Percentiles rank a stretch among this genome's conserved stretches.
Evolutionary conservation across 805 yeast species (phyloP).

Genomic region (Lachancea sp.): DNA sequence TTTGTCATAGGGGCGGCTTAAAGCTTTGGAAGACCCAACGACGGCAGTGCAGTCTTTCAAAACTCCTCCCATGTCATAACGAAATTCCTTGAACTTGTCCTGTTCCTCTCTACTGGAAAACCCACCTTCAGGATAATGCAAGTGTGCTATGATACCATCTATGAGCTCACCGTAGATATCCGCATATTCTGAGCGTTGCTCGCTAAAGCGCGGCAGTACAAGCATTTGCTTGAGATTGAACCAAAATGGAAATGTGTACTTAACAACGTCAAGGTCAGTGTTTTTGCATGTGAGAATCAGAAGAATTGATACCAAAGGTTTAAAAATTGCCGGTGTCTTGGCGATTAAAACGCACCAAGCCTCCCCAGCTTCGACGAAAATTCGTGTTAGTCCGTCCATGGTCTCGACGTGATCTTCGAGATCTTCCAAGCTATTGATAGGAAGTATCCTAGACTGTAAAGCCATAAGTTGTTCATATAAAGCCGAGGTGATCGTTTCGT

Average conservation of each 20-base stretch:
- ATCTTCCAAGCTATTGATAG: slow-evolving; percentile 14
- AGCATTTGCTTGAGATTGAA: slow-evolving; percentile 65
- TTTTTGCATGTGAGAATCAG: slow-evolving; percentile 66
- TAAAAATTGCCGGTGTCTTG: slow-evolving; percentile 59
- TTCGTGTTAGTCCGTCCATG: slow-evolving; percentile 62
- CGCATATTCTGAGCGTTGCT: slow-evolving; percentile 21
- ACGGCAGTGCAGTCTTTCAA: slow-evolving; percentile 91
- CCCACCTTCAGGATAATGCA: slow-evolving; percentile 61
- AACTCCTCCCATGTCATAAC: slow-evolving; percentile 98
- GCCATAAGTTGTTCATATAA: slow-evolving; percentile 63
- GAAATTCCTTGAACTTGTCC: slow-evolving; percentile 86
- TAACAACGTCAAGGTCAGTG: slow-evolving; percentile 81
- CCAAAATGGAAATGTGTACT: slow-evolving; percentile 92
- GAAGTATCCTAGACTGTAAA: slow-evolving; percentile 45
- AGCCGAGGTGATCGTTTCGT: slow-evolving; percentile 53
- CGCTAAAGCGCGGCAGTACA: slow-evolving; percentile 28
- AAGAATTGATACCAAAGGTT: slow-evolving; percentile 66
- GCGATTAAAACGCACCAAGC: slow-evolving; percentile 89
- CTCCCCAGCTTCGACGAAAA: slow-evolving; percentile 90
- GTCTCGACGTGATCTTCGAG: slow-evolving; percentile 54
- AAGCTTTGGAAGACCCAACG: slow-evolving; percentile 66
- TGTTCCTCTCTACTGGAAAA: slow-evolving; percentile 76
- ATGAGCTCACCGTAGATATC: slow-evolving; percentile 23
- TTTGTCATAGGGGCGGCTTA: slow-evolving; percentile 60
- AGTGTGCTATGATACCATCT: slow-evolving; percentile 49